Conservation (phyloP, 2,329 filamentous ascomycete species). For the Colletotrichum magnum region DNA sequence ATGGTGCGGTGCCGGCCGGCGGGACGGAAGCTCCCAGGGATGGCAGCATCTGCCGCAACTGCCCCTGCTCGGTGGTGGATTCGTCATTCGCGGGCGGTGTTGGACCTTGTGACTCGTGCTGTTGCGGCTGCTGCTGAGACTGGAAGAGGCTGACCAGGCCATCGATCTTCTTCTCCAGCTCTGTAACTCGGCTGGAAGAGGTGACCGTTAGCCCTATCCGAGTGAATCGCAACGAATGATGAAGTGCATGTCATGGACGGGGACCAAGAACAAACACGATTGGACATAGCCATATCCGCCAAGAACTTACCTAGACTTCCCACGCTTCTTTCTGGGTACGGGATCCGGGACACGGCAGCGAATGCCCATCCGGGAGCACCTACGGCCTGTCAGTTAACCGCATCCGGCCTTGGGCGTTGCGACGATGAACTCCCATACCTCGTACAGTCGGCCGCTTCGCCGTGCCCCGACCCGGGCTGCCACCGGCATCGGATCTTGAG, state of each 20-base stretch:
- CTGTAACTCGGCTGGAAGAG: constrained; percentile 52
- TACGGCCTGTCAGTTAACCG: constrained; percentile 33
- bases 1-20: neutral
- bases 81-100: neutral
- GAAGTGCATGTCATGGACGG: neutral
- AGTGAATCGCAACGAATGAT: neutral
- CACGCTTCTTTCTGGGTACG: constrained; percentile 51
- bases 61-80: neutral
- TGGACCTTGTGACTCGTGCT: neutral
- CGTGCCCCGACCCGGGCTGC: constrained; percentile 44
- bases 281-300: neutral
- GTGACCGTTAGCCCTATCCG: constrained; percentile 6
- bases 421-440: constrained; percentile 42
- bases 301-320: constrained; percentile 51
- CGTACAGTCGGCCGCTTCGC: constrained; percentile 44
- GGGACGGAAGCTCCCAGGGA: neutral
- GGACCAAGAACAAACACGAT: too few relatives aligned
- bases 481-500: constrained; percentile 56
- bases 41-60: neutral
- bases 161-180: constrained; percentile 57
- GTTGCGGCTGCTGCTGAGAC: constrained; percentile 44
- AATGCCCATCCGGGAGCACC: constrained; percentile 53
- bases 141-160: constrained; percentile 55
- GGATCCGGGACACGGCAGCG: constrained; percentile 51
- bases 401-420: neutral